Evolutionary conservation across 169 alveolate species (phyloP).

Genomic region (Cryptosporidium bovis): DNA sequence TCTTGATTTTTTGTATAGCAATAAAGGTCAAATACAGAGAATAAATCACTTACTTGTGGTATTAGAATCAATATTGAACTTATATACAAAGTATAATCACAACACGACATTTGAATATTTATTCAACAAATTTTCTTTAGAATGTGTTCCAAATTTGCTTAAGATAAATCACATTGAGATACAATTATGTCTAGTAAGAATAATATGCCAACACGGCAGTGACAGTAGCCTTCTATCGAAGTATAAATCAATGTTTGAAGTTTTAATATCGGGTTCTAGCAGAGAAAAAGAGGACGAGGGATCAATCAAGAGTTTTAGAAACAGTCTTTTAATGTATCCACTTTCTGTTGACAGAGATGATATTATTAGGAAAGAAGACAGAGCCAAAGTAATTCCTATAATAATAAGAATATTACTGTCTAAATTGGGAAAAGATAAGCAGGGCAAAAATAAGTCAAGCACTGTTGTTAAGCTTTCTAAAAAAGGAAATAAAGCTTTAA

Average conservation of each 20-base stretch:
- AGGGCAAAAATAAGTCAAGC: slow-evolving; percentile 17
- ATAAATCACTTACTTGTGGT: slow-evolving; percentile 3
- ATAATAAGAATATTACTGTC: slow-evolving; percentile 34
- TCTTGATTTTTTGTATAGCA: background rate
- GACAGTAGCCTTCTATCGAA: background rate
- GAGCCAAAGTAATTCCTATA: slow-evolving; percentile 22
- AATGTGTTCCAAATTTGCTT: slow-evolving; percentile 13
- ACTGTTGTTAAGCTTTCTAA: background rate
- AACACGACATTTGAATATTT: background rate
- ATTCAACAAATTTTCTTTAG: slow-evolving; percentile 1
- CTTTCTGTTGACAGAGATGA: slow-evolving; percentile 27
- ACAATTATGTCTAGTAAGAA: slow-evolving; percentile 7
- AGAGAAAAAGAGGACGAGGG: background rate
- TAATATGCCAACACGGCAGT: slow-evolving; percentile 1
- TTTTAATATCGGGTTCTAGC: slow-evolving; percentile 9
- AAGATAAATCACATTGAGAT: slow-evolving; percentile 31
- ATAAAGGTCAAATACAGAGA: slow-evolving; percentile 24
- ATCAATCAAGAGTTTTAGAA: slow-evolving; percentile 14
- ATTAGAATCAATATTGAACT: background rate
- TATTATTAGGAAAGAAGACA: slow-evolving; percentile 6
- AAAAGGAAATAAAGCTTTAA: slow-evolving; percentile 30
- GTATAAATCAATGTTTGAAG: slow-evolving; percentile 27
- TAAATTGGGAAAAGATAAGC: slow-evolving; percentile 28
- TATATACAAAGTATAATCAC: background rate
- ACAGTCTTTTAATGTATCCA: slow-evolving; percentile 24